Percentiles rank a stretch among this genome's conserved stretches.
Conservation (phyloP, 805 yeast species). For the Candida pseudofarinosa region DNA sequence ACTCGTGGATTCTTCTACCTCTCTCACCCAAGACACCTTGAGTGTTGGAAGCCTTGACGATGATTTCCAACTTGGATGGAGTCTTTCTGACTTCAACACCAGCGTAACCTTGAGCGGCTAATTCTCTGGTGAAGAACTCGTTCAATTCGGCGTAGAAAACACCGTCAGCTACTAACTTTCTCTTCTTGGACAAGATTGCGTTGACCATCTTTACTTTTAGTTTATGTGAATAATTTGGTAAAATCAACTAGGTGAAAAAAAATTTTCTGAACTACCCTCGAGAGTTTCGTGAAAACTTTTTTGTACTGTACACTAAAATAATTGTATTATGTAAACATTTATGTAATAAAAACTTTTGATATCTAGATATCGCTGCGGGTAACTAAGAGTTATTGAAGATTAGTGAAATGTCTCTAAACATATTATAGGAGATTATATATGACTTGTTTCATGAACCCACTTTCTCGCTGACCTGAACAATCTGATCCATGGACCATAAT, state of each 20-base stretch:
- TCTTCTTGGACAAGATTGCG: constrained; percentile 82
- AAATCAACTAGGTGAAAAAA: background rate
- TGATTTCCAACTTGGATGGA: constrained; percentile 96
- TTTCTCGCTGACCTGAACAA: constrained; percentile 88
- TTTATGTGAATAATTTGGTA: constrained; percentile 4
- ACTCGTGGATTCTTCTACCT: constrained; percentile 99
- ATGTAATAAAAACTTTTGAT: no score
- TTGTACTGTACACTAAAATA: background rate
- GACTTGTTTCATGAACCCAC: constrained; percentile 64
- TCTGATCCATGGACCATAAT: constrained; percentile 93
- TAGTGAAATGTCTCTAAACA: no score
- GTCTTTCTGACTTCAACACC: constrained; percentile 99
- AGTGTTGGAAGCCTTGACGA: constrained; percentile 98
- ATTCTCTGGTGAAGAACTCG: constrained; percentile 99
- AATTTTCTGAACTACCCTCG: background rate
- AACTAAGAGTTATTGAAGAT: no score
- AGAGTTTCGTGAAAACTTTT: background rate
- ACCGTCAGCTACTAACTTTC: constrained; percentile 99
- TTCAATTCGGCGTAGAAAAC: constrained; percentile 99
- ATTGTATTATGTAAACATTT: background rate
- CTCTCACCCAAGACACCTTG: constrained; percentile 98
- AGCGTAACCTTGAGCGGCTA: constrained; percentile 99
- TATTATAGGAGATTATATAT: no score
- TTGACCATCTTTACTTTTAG: constrained; percentile 21
- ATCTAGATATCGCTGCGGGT: no score